A percentile compares a stretch with the other conserved stretches of the same genome.
Evolutionary conservation across 2,329 filamentous ascomycete species (phyloP).

Genomic region (Neonectria hederae): DNA sequence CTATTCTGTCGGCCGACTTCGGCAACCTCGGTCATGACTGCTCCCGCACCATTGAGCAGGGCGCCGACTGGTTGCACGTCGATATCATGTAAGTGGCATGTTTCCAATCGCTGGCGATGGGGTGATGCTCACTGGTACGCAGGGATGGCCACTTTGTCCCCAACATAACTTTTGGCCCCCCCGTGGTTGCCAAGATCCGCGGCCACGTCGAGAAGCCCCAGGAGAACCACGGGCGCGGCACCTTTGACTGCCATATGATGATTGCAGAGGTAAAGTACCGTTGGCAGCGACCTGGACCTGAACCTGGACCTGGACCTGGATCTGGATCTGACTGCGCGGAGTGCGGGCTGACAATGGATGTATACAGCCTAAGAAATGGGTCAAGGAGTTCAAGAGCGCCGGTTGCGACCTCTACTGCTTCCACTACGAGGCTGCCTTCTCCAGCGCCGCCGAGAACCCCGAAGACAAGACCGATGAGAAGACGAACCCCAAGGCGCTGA

Average conservation of each 20-base stretch:
- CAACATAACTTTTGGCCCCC: slow-evolving; percentile 96
- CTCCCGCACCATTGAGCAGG: slow-evolving; percentile 82
- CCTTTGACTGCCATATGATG: slow-evolving; percentile 99
- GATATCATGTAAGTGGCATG: slow-evolving; percentile 77
- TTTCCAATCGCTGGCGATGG: slow-evolving; percentile 1
- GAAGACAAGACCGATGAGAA: slow-evolving; percentile 72
- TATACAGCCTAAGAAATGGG: slow-evolving; percentile 92
- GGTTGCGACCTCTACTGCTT: slow-evolving; percentile 99
- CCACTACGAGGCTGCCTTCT: slow-evolving; percentile 97
- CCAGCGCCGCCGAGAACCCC: slow-evolving; percentile 84
- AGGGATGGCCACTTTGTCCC: slow-evolving; percentile 99
- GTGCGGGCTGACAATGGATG: slow-evolving; percentile 23
- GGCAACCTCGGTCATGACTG: slow-evolving; percentile 87
- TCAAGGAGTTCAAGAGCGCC: slow-evolving; percentile 91
- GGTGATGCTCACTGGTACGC: slow-evolving; percentile 16
- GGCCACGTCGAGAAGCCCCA: slow-evolving; percentile 81
- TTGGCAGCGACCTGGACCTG: background rate
- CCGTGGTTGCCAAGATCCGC: slow-evolving; percentile 94
- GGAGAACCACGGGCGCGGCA: slow-evolving; percentile 78
- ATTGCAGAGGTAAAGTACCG: slow-evolving; percentile 80
- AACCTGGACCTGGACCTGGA: background rate
- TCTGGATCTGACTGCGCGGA: background rate
- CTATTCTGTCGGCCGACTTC: slow-evolving; percentile 98
- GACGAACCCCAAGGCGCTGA: slow-evolving; percentile 85
- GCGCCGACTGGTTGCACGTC: slow-evolving; percentile 93